These are phyloP conservation scores for Clarireedia sp. DNA, from an alignment of 2,329 filamentous ascomycete species.

Conservation along the genomic window DNA sequence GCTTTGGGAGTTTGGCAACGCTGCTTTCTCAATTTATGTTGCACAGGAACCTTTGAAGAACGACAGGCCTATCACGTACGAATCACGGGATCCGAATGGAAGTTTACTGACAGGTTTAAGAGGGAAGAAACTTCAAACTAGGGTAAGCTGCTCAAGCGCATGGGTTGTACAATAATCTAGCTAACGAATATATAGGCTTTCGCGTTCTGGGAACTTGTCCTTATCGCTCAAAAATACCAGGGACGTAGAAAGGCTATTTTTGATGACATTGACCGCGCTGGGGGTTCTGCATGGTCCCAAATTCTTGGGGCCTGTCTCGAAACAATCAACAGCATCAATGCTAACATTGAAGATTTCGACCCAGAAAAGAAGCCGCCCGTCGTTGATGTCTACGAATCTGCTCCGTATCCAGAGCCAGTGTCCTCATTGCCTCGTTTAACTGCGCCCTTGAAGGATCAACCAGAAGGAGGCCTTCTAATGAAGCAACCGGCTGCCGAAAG, in stretches of 20 bases:
- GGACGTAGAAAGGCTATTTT: constrained; percentile 72
- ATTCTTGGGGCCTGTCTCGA: constrained; percentile 62
- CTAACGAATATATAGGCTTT: constrained; percentile 49
- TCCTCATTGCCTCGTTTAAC: constrained; percentile 23
- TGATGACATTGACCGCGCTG: constrained; percentile 75
- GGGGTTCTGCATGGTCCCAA: constrained; percentile 75
- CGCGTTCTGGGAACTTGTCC: constrained; percentile 82
- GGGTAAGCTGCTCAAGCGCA: constrained; percentile 39
- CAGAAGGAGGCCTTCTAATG: constrained; percentile 25
- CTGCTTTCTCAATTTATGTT: constrained; percentile 73
- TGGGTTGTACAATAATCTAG: neutral
- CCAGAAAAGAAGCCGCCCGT: constrained; percentile 32
- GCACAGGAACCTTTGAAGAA: constrained; percentile 76
- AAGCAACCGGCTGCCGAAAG: constrained; percentile 13
- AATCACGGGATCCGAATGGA: constrained; percentile 86
- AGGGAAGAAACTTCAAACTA: constrained; percentile 70
- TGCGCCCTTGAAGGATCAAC: constrained; percentile 20
- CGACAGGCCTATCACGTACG: constrained; percentile 71
- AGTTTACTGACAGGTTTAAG: constrained; percentile 78
- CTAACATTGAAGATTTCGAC: constrained; percentile 53
- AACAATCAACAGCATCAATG: constrained; percentile 58
- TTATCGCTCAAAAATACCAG: constrained; percentile 68
- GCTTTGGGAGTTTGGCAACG: constrained; percentile 71
- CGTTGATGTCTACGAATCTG: neutral
- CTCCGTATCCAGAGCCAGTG: constrained; percentile 23